phyloP scores from a whole-genome alignment of 257 asterid genomes.

The Thymus mandschuricus region DNA sequence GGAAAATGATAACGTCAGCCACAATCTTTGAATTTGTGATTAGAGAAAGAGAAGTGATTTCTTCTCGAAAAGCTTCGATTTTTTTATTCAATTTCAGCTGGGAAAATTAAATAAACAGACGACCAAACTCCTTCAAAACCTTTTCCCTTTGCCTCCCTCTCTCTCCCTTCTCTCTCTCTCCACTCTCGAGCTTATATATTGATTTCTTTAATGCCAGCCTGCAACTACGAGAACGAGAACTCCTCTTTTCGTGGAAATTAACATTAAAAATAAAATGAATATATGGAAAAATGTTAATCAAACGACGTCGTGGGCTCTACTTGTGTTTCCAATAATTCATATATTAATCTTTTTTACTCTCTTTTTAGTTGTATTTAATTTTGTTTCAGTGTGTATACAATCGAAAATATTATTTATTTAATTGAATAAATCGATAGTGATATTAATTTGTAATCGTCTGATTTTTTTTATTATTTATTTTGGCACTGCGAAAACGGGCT shows the following conservation, averaged over 20 bases:
- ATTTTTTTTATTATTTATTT: too few relatives aligned
- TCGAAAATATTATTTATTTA: too few relatives aligned
- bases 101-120: constrained; percentile 21
- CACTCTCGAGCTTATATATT: too few relatives aligned
- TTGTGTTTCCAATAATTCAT: too few relatives aligned
- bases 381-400: not conserved
- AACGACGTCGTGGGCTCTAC: constrained; percentile 32
- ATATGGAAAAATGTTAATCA: constrained; percentile 2
- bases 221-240: constrained; percentile 19
- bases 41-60: not conserved
- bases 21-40: constrained; percentile 42
- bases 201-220: constrained; percentile 17
- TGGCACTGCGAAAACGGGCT: not conserved
- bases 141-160: not conserved
- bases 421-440: too few relatives aligned
- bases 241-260: constrained; percentile 35
- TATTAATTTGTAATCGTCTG: too few relatives aligned
- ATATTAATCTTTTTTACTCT: too few relatives aligned
- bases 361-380: too few relatives aligned
- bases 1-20: constrained; percentile 35
- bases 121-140: constrained; percentile 35
- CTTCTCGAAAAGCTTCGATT: not conserved
- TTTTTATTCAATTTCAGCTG: constrained; percentile 1
- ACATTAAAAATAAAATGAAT: not conserved
- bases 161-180: not conserved